These are phyloP conservation scores for Geoglossum cookeanum DNA, from an alignment of 2,329 filamentous ascomycete species.

Conservation along the genomic window DNA sequence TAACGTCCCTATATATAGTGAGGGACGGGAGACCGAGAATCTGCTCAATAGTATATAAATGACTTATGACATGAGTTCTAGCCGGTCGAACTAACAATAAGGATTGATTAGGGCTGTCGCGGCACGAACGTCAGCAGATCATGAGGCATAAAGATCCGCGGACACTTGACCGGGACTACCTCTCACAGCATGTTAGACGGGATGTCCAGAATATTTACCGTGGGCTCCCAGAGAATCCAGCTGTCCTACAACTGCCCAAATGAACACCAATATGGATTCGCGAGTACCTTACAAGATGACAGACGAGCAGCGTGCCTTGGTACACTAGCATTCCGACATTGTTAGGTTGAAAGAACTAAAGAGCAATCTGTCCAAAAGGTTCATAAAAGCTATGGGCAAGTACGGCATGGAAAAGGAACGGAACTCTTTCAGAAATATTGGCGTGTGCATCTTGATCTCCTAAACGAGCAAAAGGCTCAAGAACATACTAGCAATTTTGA, in stretches of 20 bases:
- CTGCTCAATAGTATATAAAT: too few species aligned
- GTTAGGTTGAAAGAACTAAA: neutral
- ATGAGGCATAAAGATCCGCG: neutral
- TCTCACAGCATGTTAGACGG: neutral
- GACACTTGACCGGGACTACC: neutral
- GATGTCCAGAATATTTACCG: neutral
- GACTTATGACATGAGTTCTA: too few species aligned
- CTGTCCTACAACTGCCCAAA: neutral
- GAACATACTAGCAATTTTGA: neutral
- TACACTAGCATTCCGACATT: neutral
- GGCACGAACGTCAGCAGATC: neutral
- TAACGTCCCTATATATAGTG: too few species aligned
- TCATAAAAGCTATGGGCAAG: neutral
- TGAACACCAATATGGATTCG: neutral
- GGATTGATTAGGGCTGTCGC: neutral
- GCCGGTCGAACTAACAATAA: slow-evolving; percentile 10
- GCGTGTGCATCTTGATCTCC: neutral
- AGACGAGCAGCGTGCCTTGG: neutral
- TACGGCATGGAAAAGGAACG: neutral
- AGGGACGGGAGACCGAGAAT: too few species aligned
- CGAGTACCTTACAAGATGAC: neutral
- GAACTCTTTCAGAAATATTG: neutral
- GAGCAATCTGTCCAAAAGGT: neutral
- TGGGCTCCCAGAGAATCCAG: neutral
- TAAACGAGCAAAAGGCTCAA: neutral